A percentile compares a stretch with the other conserved stretches of the same genome.
Evolutionary conservation across 768 basidiomycete species (phyloP).

Genomic region (Pleurotus tuoliensis): DNA sequence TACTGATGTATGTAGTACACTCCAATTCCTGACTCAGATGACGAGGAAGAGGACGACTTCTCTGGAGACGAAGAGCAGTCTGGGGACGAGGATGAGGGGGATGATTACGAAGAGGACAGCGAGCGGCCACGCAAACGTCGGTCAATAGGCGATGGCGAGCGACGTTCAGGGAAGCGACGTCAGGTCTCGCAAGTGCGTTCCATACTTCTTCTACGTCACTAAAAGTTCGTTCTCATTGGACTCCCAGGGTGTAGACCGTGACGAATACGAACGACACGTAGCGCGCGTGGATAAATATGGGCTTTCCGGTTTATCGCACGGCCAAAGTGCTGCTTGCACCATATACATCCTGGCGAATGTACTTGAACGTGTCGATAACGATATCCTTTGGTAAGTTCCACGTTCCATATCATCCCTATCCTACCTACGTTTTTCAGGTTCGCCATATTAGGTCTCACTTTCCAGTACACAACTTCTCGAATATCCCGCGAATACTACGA

Average conservation of each 20-base stretch:
- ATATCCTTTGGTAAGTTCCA: conserved; percentile 76
- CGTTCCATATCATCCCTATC: neutral
- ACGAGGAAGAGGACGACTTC: conserved; percentile 47
- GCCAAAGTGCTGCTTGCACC: conserved; percentile 85
- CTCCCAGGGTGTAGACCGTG: conserved; percentile 59
- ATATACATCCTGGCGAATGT: conserved; percentile 87
- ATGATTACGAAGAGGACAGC: conserved; percentile 37
- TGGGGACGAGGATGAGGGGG: conserved; percentile 36
- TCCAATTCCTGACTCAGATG: conserved; percentile 70
- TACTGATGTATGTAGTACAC: conserved; percentile 54
- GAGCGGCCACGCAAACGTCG: conserved; percentile 53
- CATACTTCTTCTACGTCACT: conserved; percentile 8
- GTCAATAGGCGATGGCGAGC: conserved; percentile 39
- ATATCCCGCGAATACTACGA: conserved; percentile 89
- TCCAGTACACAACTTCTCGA: conserved; percentile 84
- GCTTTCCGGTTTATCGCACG: conserved; percentile 76
- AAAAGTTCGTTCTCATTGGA: conserved; percentile 16
- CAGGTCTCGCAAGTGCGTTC: conserved; percentile 22
- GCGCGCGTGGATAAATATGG: conserved; percentile 79
- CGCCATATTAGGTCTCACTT: conserved; percentile 71
- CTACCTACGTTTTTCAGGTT: conserved; percentile 4
- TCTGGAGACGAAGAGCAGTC: conserved; percentile 45
- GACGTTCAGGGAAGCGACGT: conserved; percentile 4
- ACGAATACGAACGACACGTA: conserved; percentile 63
- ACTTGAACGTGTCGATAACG: conserved; percentile 91